These are phyloP conservation scores for Davidsoniella virescens DNA, from an alignment of 2,329 filamentous ascomycete species.

Conservation along the genomic window DNA sequence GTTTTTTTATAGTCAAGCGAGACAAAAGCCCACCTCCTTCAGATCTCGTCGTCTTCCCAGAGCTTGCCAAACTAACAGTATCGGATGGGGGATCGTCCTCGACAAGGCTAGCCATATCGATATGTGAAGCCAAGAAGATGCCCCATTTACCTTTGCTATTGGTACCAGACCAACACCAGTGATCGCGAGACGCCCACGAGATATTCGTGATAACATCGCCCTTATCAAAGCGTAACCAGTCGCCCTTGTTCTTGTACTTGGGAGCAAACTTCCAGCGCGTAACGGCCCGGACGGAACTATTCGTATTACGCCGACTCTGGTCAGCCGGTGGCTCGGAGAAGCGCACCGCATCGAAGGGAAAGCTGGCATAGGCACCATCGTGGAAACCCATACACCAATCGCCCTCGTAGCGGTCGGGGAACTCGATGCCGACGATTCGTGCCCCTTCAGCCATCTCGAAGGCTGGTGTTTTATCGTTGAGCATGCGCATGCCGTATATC, in stretches of 20 bases:
- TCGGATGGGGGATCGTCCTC: slow-evolving; percentile 16
- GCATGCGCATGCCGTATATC: slow-evolving; percentile 29
- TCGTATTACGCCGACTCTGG: slow-evolving; percentile 29
- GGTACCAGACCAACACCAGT: slow-evolving; percentile 41
- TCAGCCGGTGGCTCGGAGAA: slow-evolving; percentile 30
- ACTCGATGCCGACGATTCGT: slow-evolving; percentile 33
- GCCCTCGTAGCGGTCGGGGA: slow-evolving; percentile 33
- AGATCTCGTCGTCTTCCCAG: background rate
- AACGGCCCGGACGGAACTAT: slow-evolving; percentile 31
- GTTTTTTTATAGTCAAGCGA: slow-evolving; percentile 10
- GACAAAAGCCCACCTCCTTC: slow-evolving; percentile 4
- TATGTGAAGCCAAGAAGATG: slow-evolving; percentile 34
- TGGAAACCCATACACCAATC: slow-evolving; percentile 44
- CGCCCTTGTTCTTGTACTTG: slow-evolving; percentile 21
- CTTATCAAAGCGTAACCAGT: slow-evolving; percentile 47
- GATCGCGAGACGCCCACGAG: slow-evolving; percentile 30
- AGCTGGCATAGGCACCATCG: slow-evolving; percentile 33
- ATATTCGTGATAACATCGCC: slow-evolving; percentile 53
- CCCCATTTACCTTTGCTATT: slow-evolving; percentile 37
- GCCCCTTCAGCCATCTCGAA: slow-evolving; percentile 33
- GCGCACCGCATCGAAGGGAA: slow-evolving; percentile 32
- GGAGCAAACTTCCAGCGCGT: slow-evolving; percentile 38
- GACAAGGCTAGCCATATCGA: slow-evolving; percentile 30
- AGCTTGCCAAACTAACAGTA: slow-evolving; percentile 2
- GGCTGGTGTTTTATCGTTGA: slow-evolving; percentile 28